phyloP scores from a whole-genome alignment of 768 basidiomycete species.

The Lyophyllum shimeji region DNA sequence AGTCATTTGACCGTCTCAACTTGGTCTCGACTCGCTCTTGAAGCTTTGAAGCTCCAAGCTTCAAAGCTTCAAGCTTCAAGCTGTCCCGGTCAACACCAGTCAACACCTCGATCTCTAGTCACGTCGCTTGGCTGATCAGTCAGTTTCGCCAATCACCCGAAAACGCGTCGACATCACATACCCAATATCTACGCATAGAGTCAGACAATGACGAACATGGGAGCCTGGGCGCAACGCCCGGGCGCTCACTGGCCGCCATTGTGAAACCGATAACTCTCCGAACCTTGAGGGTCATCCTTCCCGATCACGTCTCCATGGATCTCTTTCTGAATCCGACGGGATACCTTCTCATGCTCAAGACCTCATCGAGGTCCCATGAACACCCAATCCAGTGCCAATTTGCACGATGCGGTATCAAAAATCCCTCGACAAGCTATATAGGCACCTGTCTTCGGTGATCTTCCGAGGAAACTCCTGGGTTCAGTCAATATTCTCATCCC shows the following conservation, averaged over 20 bases:
- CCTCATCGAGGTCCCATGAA: neutral
- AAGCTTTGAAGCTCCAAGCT: no score
- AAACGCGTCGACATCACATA: neutral
- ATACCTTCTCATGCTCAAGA: neutral
- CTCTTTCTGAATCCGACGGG: neutral
- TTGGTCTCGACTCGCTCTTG: no score
- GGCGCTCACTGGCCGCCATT: neutral
- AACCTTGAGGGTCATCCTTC: neutral
- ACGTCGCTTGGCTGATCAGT: no score
- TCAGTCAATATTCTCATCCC: neutral
- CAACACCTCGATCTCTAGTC: no score
- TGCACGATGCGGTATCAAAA: neutral
- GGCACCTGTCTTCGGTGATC: neutral
- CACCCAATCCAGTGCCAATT: neutral
- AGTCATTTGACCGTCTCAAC: no score
- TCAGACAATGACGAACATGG: no score
- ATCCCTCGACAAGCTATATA: neutral
- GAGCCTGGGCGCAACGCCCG: no score
- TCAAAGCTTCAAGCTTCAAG: no score
- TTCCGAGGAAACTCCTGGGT: neutral
- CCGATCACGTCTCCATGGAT: neutral
- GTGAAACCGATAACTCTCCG: neutral
- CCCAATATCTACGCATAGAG: no score
- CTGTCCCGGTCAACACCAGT: no score
- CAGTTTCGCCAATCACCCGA: neutral